phyloP scores from a whole-genome alignment of 345 rosid species.

The Boechera stricta region DNA sequence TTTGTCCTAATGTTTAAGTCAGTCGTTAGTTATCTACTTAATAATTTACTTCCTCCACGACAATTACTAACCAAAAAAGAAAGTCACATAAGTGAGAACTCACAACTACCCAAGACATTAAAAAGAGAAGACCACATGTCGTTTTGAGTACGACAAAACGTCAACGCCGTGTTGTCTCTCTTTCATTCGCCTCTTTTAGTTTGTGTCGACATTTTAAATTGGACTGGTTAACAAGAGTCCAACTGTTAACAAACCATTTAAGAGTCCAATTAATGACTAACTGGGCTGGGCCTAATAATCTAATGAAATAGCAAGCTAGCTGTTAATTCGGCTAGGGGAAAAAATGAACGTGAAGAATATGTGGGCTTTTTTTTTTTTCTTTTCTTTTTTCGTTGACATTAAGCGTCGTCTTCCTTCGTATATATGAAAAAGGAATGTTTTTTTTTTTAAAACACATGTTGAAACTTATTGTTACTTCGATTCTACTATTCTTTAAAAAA shows the following conservation, averaged over 20 bases:
- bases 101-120: background rate
- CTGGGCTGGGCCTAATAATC: conserved; percentile 29
- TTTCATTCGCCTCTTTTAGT: background rate
- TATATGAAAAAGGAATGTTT: conserved; percentile 5
- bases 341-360: conserved; percentile 24
- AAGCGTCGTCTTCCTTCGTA: background rate
- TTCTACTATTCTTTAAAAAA: background rate
- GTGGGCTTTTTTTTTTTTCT: background rate
- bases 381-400: background rate
- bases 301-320: background rate
- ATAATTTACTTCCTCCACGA: background rate
- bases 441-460: conserved; percentile 5
- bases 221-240: conserved; percentile 12
- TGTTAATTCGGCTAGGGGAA: background rate
- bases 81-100: background rate
- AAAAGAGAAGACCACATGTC: conserved; percentile 14
- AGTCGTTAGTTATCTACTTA: background rate
- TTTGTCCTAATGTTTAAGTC: conserved; percentile 2
- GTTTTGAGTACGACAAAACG: conserved; percentile 20
- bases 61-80: background rate
- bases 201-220: conserved; percentile 8
- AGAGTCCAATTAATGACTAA: conserved; percentile 7
- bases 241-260: background rate
- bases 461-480: conserved; percentile 11
- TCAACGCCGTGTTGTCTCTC: conserved; percentile 18